phyloP scores from a whole-genome alignment of 805 yeast genomes.

The Hanseniaspora mollemarum region DNA sequence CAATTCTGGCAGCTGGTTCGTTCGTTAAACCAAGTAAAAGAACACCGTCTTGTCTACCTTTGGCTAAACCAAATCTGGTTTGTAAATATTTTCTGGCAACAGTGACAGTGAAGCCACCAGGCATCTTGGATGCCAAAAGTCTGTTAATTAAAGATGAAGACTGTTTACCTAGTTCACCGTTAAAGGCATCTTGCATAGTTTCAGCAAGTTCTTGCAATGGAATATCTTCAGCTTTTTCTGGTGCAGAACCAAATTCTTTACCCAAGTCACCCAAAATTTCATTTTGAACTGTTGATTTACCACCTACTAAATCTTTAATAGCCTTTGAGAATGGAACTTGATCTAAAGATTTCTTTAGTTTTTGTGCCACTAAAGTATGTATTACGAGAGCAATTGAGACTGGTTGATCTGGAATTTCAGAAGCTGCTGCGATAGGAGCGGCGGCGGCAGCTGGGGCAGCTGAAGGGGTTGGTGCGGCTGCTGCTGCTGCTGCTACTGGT shows the following conservation, averaged over 20 bases:
- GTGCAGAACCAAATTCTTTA: constrained; percentile 94
- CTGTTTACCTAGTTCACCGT: constrained; percentile 86
- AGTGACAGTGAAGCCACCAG: constrained; percentile 95
- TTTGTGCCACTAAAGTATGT: constrained; percentile 88
- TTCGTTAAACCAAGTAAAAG: constrained; percentile 70
- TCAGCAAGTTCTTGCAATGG: constrained; percentile 94
- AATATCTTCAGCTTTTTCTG: constrained; percentile 98
- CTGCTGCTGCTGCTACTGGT: constrained; percentile 44
- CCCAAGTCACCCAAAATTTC: constrained; percentile 98
- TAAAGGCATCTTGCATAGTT: constrained; percentile 80
- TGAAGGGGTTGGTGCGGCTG: constrained; percentile 49
- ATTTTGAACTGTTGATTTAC: constrained; percentile 96
- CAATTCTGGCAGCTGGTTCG: constrained; percentile 87
- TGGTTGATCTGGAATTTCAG: constrained; percentile 79
- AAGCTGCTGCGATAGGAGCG: constrained; percentile 68
- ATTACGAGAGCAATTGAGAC: constrained; percentile 71
- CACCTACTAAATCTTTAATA: constrained; percentile 93
- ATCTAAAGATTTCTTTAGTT: constrained; percentile 81
- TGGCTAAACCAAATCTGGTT: constrained; percentile 81
- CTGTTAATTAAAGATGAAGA: constrained; percentile 80
- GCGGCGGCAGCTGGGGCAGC: constrained; percentile 51
- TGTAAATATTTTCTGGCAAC: constrained; percentile 85
- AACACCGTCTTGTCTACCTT: constrained; percentile 90
- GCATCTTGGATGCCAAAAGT: constrained; percentile 93
- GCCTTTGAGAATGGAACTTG: constrained; percentile 82